phyloP scores from a whole-genome alignment of 2,329 filamentous ascomycete genomes.

The Aspergillus sp. region DNA sequence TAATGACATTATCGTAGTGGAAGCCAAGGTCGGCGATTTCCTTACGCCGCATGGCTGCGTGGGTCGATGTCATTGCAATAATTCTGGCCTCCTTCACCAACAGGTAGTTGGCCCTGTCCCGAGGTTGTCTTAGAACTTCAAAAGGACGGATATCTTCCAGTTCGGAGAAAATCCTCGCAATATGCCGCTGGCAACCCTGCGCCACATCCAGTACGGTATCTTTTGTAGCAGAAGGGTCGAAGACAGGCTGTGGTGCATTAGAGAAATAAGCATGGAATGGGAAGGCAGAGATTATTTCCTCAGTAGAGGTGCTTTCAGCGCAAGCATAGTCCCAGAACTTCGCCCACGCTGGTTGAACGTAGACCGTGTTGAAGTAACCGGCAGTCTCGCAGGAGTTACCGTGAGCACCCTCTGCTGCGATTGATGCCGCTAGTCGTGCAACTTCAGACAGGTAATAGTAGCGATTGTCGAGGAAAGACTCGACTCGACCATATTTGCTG shows the following conservation, averaged over 20 bases:
- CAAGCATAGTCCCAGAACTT: conserved; percentile 66
- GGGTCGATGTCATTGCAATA: conserved; percentile 96
- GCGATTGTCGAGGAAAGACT: conserved; percentile 88
- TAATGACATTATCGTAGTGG: conserved; percentile 93
- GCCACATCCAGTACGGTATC: conserved; percentile 68
- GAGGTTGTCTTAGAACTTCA: conserved; percentile 79
- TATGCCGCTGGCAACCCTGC: conserved; percentile 78
- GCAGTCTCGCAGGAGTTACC: conserved; percentile 94
- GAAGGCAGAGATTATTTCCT: conserved; percentile 65
- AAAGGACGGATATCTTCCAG: conserved; percentile 91
- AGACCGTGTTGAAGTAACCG: conserved; percentile 91
- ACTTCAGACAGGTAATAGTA: conserved; percentile 74
- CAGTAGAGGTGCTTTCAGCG: conserved; percentile 48
- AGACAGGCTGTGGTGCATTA: conserved; percentile 78
- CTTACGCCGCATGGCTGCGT: conserved; percentile 86
- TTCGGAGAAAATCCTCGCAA: conserved; percentile 84
- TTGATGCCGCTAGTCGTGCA: conserved; percentile 72
- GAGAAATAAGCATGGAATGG: conserved; percentile 86
- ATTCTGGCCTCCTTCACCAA: conserved; percentile 94
- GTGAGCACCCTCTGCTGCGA: conserved; percentile 86
- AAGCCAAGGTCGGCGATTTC: conserved; percentile 92
- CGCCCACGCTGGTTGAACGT: conserved; percentile 80
- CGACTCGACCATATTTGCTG: conserved; percentile 89
- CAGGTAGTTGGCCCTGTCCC: conserved; percentile 93
- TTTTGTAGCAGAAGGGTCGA: conserved; percentile 59